A percentile compares a stretch with the other conserved stretches of the same genome.
Evolutionary conservation across 129 eudicot species (phyloP).

Genomic region (Pulicaria dysenterica): DNA sequence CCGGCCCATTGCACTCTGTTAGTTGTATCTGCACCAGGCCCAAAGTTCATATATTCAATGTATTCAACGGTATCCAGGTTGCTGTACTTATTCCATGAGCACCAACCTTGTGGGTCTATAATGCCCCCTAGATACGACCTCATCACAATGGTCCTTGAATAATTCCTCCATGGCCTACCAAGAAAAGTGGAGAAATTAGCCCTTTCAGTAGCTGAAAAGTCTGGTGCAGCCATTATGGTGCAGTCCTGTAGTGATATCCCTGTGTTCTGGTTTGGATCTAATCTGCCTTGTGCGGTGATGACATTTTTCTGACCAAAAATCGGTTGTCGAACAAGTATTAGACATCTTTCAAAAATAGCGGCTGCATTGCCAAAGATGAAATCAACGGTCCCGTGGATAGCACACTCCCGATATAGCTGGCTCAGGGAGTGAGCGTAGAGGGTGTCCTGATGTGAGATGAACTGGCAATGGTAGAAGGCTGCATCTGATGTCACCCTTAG

Average conservation of each 20-base stretch:
- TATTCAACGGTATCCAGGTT: conserved; percentile 66
- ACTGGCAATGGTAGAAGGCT: conserved; percentile 68
- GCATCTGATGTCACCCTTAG: conserved; percentile 72
- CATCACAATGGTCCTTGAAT: conserved; percentile 63
- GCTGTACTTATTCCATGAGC: conserved; percentile 58
- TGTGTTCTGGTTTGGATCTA: conserved; percentile 69
- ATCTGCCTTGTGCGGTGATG: conserved; percentile 78
- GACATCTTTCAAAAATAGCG: conserved; percentile 67
- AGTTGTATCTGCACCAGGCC: conserved; percentile 78
- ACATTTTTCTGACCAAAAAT: conserved; percentile 60
- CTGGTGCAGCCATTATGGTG: conserved; percentile 62
- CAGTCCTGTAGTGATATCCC: conserved; percentile 71
- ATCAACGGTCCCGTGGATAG: conserved; percentile 79
- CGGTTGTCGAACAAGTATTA: conserved; percentile 68
- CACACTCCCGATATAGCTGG: conserved; percentile 70
- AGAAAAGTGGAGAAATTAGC: conserved; percentile 49
- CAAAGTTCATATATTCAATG: conserved; percentile 70
- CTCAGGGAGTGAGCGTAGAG: conserved; percentile 78
- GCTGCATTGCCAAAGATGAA: conserved; percentile 90
- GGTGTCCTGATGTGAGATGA: conserved; percentile 77
- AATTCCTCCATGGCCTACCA: conserved; percentile 93
- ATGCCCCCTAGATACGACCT: conserved; percentile 64
- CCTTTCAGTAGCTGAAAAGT: conserved; percentile 44
- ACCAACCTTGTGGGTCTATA: conserved; percentile 75
- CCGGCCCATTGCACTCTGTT: conserved; percentile 65